Evolutionary conservation across 2,329 filamentous ascomycete genomes (phyloP).

Genomic region (Arthroderma sp.): DNA sequence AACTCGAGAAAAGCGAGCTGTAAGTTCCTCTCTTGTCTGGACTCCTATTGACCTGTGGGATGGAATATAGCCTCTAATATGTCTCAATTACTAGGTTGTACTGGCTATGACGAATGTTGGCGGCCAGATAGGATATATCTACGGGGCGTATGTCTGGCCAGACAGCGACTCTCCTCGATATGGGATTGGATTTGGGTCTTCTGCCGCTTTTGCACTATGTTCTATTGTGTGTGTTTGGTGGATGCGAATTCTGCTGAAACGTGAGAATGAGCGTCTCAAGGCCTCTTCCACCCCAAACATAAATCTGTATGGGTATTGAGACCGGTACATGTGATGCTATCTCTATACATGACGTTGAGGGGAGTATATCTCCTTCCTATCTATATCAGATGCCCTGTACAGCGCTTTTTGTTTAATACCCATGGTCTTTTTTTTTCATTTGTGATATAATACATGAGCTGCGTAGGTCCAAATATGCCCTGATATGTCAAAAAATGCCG

Average conservation of each 20-base stretch:
- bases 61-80: background rate
- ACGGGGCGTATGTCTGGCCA: slow-evolving; percentile 26
- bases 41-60: background rate
- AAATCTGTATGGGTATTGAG: slow-evolving; percentile 12
- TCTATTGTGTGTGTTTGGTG: slow-evolving; percentile 13
- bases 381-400: background rate
- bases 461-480: too few relatives aligned
- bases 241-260: slow-evolving; percentile 10
- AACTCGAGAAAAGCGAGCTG: slow-evolving; percentile 32
- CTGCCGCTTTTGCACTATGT: slow-evolving; percentile 10
- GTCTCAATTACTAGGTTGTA: slow-evolving; percentile 6
- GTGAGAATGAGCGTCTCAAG: slow-evolving; percentile 8
- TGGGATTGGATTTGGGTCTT: slow-evolving; percentile 10
- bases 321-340: background rate
- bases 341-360: background rate
- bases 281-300: slow-evolving; percentile 1
- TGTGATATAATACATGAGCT: too few relatives aligned
- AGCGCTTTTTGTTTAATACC: background rate
- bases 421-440: background rate
- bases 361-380: background rate
- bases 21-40: slow-evolving; percentile 10
- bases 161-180: slow-evolving; percentile 12
- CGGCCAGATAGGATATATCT: slow-evolving; percentile 29
- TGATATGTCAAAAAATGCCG: too few relatives aligned
- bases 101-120: slow-evolving; percentile 32